Base-by-base conservation (phyloP, 2,329 filamentous ascomycete genomes). In the Penicillium sp. region DNA sequence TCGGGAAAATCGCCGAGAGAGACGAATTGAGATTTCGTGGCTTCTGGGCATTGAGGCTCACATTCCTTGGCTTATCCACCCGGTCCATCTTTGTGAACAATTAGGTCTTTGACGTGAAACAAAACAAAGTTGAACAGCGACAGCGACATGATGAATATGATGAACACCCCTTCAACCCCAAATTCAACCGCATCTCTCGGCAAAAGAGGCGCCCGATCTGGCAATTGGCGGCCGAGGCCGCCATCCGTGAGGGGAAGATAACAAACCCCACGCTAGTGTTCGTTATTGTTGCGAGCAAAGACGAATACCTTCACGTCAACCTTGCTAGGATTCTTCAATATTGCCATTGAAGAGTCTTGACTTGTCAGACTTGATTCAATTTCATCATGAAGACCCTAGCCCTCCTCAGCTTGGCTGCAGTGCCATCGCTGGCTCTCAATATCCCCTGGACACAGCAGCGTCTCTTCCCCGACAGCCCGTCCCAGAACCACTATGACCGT, bases 401-500 rank as follows among this genome's bases (percentile, higher is more conserved):
- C 18, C 50, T 61, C 4, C 41, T 61, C 14, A 41, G 55, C 35
- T 48, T 58, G 52, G 57, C 48, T 16, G 45, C 42, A 8, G 35
- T 56, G 54, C 59, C 57, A 44, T 53, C 57, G 27, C 39, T 61
- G 28, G 59, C 58, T 3, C 49, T 65, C 40, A 59, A 55, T 41
- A 62, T 66, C 43, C 61, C 64, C 28, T n/a, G n/a, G n/a, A 41
- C 54, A 30, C 63, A 66, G 46, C 52, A 66, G 46, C 52, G 53
- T 34, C 45, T 65, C 46, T 56, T 64, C 41, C 38, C 55, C 30
- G 43, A 39, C 18, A 16, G 46, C n/a, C 8, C 39, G 11, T 39
- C 19, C 8, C 16, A 11, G 12, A 13, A 11, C 14, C 31, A 35
- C 22, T 28, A 39, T 22, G 28, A 37, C n/a, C 31, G 41, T 11